Base-by-base conservation (phyloP, 2,329 filamentous ascomycete species). In the Trichoderma asperellum region DNA sequence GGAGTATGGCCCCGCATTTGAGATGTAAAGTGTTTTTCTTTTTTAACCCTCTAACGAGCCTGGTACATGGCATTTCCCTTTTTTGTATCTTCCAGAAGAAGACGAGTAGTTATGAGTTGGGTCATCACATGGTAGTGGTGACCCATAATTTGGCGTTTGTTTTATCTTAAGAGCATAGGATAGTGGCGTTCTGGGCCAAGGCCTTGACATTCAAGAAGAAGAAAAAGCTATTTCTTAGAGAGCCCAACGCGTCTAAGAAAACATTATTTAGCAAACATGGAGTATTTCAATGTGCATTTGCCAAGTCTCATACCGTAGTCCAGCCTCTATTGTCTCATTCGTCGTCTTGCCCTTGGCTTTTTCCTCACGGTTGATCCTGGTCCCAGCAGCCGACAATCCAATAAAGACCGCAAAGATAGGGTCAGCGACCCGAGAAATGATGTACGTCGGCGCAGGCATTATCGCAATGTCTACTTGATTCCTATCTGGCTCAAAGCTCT, bases 361-460 rank as follows among this genome's bases (percentile, higher is more conserved):
- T 72, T 87, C 85, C 74, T 89, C 87, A 47, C 87, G 86, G 72
- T 85, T 88, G 80, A 89, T 88, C 71, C 87, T 83, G 55, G 83
- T 84, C 11, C 79, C 84, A 32, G 87, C 86, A 1, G 87, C 87
- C 29, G 83, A 82, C 34, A 88, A 73, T 21, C 87, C 87, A 65
- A 89, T 88, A 68, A 84, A 75, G 16, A 89, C 74, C 49, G 86
- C 87, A 65, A 89, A 89, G 43, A 89, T 83, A 21, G 87, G 87
- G 72, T 89, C 87, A 21, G 83, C 86, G 8, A 83, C 81, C 74
- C 83, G 81, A n/a, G 87, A 88, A 68, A 89, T 87, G 71, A 89
- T 88, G 75, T 88, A 89, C 2, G 85, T 83, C 5, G 86, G 85
- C 27, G 83, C 79, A 71, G 86, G 77, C 86, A 88, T 88, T 43